Conservation (phyloP, 352 stramenopile genomes). For the Lagenidium giganteum region DNA sequence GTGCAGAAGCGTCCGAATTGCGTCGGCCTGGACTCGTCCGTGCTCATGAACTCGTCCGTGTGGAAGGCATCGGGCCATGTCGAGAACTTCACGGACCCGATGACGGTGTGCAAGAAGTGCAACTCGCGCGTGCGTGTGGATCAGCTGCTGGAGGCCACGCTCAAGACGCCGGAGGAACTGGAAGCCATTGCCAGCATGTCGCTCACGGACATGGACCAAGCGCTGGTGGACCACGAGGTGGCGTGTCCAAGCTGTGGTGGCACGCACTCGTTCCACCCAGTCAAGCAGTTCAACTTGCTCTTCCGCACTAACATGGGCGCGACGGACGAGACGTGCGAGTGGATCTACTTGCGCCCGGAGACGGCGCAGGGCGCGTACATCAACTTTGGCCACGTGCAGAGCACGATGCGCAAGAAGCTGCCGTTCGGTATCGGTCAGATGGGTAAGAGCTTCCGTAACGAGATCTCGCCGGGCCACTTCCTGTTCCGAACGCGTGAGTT, state of each 20-base stretch:
- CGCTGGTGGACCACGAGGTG: constrained; percentile 39
- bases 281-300: constrained; percentile 97
- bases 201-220: constrained; percentile 51
- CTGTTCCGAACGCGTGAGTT: constrained; percentile 98
- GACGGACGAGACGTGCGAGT: constrained; percentile 78
- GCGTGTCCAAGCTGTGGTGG: constrained; percentile 53
- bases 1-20: constrained; percentile 93
- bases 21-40: constrained; percentile 93
- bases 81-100: constrained; percentile 96
- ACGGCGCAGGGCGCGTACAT: constrained; percentile 98
- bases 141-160: constrained; percentile 53
- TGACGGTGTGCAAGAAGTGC: constrained; percentile 94
- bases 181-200: constrained; percentile 45
- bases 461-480: constrained; percentile 97
- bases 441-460: constrained; percentile 98
- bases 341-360: constrained; percentile 96
- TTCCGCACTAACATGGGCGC: constrained; percentile 96
- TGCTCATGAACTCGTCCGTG: constrained; percentile 94
- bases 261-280: constrained; percentile 51
- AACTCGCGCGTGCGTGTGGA: constrained; percentile 84
- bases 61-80: constrained; percentile 96
- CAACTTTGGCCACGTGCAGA: constrained; percentile 96
- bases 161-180: constrained; percentile 38
- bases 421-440: constrained; percentile 97
- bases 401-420: constrained; percentile 88